These are phyloP conservation scores for Linnemannia elongata DNA, from an alignment of 192 early-diverging fungal genomes.

Conservation along the genomic window DNA sequence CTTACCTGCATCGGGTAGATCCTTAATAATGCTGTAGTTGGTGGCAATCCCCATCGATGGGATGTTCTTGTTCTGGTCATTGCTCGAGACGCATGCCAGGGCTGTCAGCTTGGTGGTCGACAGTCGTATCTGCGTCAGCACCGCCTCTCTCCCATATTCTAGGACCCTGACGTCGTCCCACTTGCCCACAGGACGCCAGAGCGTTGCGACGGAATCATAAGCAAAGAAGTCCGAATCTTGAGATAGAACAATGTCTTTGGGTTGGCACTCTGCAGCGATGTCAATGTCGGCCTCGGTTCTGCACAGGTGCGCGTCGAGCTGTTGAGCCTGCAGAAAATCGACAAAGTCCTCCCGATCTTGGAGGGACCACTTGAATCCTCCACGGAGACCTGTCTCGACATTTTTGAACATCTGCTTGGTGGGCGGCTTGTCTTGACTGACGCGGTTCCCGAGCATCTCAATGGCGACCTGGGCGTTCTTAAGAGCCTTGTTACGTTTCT, in stretches of 20 bases:
- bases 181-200: conserved; percentile 13
- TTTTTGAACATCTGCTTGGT: conserved; percentile 11
- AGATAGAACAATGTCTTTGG: conserved; percentile 9
- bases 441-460: neutral
- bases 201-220: neutral
- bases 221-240: conserved; percentile 9
- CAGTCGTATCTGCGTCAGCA: conserved; percentile 6
- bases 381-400: neutral
- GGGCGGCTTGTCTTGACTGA: neutral
- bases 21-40: conserved; percentile 11
- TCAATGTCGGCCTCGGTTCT: neutral
- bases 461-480: conserved; percentile 11
- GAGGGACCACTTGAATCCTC: conserved; percentile 10
- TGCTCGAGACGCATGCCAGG: neutral
- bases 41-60: neutral
- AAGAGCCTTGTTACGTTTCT: neutral
- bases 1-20: conserved; percentile 10
- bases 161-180: conserved; percentile 7
- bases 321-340: neutral
- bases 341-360: conserved; percentile 10
- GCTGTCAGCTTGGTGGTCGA: conserved; percentile 10
- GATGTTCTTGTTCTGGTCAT: conserved; percentile 5
- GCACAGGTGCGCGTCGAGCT: conserved; percentile 4
- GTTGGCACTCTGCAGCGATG: conserved; percentile 1
- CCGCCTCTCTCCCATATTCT: neutral